Evolutionary conservation across 371 early-diverging fungal species (phyloP), one percentile per base, ranked within the genome.

Genomic region (Mucor lusitanicus): DNA sequence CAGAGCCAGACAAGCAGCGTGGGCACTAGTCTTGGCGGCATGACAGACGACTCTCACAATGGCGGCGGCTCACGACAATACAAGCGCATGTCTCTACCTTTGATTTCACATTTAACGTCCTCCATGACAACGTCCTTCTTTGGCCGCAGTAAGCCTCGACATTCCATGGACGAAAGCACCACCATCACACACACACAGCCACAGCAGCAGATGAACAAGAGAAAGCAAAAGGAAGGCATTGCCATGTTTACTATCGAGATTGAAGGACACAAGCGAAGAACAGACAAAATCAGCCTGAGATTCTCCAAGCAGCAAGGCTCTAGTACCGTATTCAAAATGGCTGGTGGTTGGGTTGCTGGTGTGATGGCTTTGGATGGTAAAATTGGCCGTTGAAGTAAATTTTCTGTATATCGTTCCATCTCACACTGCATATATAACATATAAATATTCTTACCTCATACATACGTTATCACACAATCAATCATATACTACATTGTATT

Each of bases 41-140:
- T 2, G 8, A 33, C 60, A 32, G 39, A 62, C 30, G 63, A 64
- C 39, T 56, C 53, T n/a, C 46, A 46, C 19, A 19, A 17, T 23
- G 23, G 23, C 23, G 39, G 55, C 23, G 27, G 55, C 9, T 28
- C 57, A 19, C 59, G 50, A 21, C 61, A 59, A 11, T 37, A 59
- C 37, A 68, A 75, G n/a, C 72, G 76, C 11, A 62, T 77, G 8
- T 78, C 78, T 3, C 27, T 77, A 13, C 75, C 76, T 1, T 44
- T 77, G 8, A 17, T 81, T 3, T 81, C 81, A 0, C 79, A 78
- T 11, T 46, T 81, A 2, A 81, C 81, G 6, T 82, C 82, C 4
- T 79, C 79, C 30, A 74, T 79, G 74, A 82, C 77, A 12, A 77
- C 77, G 0, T 82, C 82, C 3, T 77, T 82, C 39, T 82, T 82